Conservation (phyloP, 2,329 filamentous ascomycete species). For the Aureobasidium sp. region DNA sequence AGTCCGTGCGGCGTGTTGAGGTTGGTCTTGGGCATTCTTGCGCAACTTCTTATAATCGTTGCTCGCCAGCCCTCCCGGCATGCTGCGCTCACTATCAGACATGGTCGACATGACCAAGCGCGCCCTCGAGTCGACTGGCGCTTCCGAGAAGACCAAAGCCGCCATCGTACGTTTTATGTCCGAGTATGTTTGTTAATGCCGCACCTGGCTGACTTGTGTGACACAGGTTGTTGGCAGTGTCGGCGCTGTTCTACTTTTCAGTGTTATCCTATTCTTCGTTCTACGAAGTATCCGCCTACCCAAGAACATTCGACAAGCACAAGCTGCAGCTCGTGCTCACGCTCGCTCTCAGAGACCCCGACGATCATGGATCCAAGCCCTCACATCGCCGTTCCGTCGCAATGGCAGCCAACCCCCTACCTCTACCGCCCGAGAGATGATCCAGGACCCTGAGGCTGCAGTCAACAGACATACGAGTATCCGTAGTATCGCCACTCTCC, state of each 20-base stretch:
- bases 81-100: not conserved
- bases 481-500: slow-evolving; percentile 89
- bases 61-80: slow-evolving; percentile 2
- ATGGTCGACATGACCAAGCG: slow-evolving; percentile 10
- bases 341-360: not conserved
- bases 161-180: not conserved
- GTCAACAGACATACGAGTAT: slow-evolving; percentile 80
- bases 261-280: slow-evolving; percentile 12
- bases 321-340: not conserved
- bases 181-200: not conserved
- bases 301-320: not conserved
- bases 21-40: not conserved
- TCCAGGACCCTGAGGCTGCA: slow-evolving; percentile 19
- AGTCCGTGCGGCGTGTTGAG: slow-evolving; percentile 9
- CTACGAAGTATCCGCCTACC: not conserved
- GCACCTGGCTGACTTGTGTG: not conserved
- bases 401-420: not conserved
- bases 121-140: not conserved
- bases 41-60: slow-evolving; percentile 1
- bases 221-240: slow-evolving; percentile 14
- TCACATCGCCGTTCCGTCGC: not conserved
- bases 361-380: not conserved
- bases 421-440: not conserved
- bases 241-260: slow-evolving; percentile 10
- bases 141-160: slow-evolving; percentile 3